Base-by-base conservation (phyloP, 73 alveolate genomes). In the Urostyla sp. region DNA sequence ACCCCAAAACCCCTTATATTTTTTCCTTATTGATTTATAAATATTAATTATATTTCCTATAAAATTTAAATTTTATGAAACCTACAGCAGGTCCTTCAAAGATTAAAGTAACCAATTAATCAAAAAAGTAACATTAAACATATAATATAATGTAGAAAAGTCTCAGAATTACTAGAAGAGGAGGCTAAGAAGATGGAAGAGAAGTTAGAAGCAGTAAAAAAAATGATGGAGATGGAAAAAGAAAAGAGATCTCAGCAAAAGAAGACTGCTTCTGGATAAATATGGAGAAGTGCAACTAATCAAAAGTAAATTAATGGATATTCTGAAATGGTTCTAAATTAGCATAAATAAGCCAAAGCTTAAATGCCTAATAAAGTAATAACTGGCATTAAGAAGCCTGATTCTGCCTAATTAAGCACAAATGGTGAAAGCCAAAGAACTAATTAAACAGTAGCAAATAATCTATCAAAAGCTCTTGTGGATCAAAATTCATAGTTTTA, bases 161-260 rank as follows among this genome's bases (percentile, higher is more conserved):
- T 37, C 5, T 40, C 82, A 8, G 89, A 85, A 50, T 20, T 46
- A 36, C 46, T 75, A 30, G 77, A 73, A 45, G 67, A 43, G 31
- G 93, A 85, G 57, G 67, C 93, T 10, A 75, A 76, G 66, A 85
- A 49, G 85, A 76, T 75, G 83, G 89, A 85, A 48, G 89, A 75
- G 16, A 50, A 69, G 46, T 57, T 85, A 35, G 79, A 55, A 16
- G 43, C 48, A 79, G 57, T 85, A 0, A 75, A 78, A 63, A 67
- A 43, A n/a, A 66, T 60, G 86, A 85, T 85, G 89, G 85, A 48
- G 32, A 4, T 51, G 23, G 91, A 81, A 45, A 81, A 67, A 55
- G 84, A 85, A 13, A 75, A 75, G 67, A 56, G 89, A 35, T 49
- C 58, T 11, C 58, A 44, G 55, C 40, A 37, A 52, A 63, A 63